Evolutionary conservation across 495 filamentous ascomycete species (phyloP).

Genomic region (Collariella sp.): DNA sequence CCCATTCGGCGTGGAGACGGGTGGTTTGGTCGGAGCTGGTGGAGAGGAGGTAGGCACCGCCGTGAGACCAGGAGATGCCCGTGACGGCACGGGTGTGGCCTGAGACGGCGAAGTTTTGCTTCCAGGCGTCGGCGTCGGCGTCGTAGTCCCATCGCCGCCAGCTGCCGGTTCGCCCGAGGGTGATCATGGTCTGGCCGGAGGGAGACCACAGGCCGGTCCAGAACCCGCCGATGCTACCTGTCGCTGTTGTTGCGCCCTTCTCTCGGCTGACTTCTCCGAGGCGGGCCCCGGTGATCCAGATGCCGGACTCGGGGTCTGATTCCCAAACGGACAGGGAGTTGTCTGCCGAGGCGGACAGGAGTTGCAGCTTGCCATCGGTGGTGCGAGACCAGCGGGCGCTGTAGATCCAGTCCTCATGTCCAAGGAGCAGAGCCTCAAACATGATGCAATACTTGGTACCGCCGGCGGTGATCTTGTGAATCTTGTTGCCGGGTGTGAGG

Average conservation of each 20-base stretch:
- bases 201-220: slow-evolving; percentile 95
- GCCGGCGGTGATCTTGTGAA: slow-evolving; percentile 53
- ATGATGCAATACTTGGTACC: slow-evolving; percentile 64
- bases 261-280: slow-evolving; percentile 89
- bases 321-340: slow-evolving; percentile 93
- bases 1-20: slow-evolving; percentile 83
- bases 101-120: slow-evolving; percentile 64
- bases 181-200: slow-evolving; percentile 60
- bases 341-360: slow-evolving; percentile 89
- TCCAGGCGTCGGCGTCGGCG: slow-evolving; percentile 52
- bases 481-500: slow-evolving; percentile 70
- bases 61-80: slow-evolving; percentile 73
- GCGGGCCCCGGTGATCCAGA: slow-evolving; percentile 77
- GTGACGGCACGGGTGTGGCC: slow-evolving; percentile 77
- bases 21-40: slow-evolving; percentile 92
- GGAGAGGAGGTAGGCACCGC: slow-evolving; percentile 77
- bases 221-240: slow-evolving; percentile 89
- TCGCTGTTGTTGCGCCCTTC: slow-evolving; percentile 91
- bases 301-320: slow-evolving; percentile 67
- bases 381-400: slow-evolving; percentile 65
- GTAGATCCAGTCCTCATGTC: slow-evolving; percentile 98
- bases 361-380: slow-evolving; percentile 45
- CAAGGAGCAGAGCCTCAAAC: slow-evolving; percentile 89
- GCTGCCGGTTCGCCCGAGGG: slow-evolving; percentile 82
- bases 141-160: slow-evolving; percentile 73